These are phyloP conservation scores for Vanrija humicola DNA, from an alignment of 1,284 basidiomycete genomes.

Conservation along the genomic window DNA sequence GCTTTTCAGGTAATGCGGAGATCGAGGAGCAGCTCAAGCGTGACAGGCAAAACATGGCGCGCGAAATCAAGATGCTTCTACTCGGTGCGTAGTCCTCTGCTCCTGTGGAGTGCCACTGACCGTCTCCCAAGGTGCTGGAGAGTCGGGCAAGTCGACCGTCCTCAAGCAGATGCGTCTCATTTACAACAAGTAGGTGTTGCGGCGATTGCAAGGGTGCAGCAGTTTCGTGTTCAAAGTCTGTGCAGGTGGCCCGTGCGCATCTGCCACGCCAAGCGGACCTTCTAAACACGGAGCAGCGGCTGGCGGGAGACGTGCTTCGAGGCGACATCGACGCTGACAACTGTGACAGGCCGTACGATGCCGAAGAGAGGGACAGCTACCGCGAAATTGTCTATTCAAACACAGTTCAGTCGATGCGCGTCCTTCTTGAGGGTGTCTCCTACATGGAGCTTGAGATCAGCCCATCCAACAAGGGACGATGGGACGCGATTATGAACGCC, in stretches of 20 bases:
- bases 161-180: constrained; percentile 97
- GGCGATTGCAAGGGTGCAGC: neutral
- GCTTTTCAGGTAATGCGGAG: constrained; percentile 66
- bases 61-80: constrained; percentile 77
- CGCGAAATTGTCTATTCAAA: constrained; percentile 97
- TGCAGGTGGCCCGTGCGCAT: neutral
- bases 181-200: constrained; percentile 55
- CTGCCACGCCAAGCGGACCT: neutral
- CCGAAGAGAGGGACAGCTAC: constrained; percentile 88
- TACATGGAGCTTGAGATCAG: constrained; percentile 63
- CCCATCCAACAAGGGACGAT: constrained; percentile 68
- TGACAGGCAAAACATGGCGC: constrained; percentile 85
- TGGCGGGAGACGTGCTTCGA: neutral
- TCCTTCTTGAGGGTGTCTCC: constrained; percentile 89
- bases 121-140: constrained; percentile 60
- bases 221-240: too few species aligned
- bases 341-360: constrained; percentile 66
- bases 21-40: constrained; percentile 93
- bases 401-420: constrained; percentile 93
- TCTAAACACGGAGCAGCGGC: too few species aligned
- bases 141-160: constrained; percentile 85
- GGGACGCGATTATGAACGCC: constrained; percentile 70
- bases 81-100: constrained; percentile 54
- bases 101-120: neutral
- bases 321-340: neutral